Evolutionary conservation across 1,284 basidiomycete genomes (phyloP).

Genomic region (Malassezia pachydermatis): DNA sequence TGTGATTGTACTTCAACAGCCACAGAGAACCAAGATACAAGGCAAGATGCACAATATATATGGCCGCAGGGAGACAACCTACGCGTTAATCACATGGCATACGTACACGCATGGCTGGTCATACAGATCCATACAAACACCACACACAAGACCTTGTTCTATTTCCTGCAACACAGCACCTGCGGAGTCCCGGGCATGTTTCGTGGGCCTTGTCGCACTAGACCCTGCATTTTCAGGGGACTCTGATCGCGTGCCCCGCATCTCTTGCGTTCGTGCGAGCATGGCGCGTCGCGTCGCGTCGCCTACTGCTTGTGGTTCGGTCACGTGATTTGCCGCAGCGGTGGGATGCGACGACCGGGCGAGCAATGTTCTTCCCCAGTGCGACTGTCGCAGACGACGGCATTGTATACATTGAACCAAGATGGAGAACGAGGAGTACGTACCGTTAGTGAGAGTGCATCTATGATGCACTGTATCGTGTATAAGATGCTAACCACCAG

Average conservation of each 20-base stretch:
- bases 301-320: neutral
- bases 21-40: slow-evolving; percentile 38
- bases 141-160: slow-evolving; percentile 5
- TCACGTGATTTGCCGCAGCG: slow-evolving; percentile 16
- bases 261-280: no score
- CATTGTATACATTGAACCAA: slow-evolving; percentile 20
- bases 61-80: slow-evolving; percentile 40
- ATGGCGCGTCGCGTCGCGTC: neutral
- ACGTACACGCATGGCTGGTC: slow-evolving; percentile 16
- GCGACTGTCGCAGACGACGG: neutral
- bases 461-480: no score
- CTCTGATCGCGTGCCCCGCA: no score
- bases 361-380: neutral
- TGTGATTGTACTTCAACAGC: slow-evolving; percentile 22
- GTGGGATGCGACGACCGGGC: slow-evolving; percentile 1
- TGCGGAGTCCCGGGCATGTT: no score
- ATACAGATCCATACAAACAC: slow-evolving; percentile 16
- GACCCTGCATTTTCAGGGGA: no score
- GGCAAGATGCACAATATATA: slow-evolving; percentile 39
- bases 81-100: neutral
- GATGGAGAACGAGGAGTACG: slow-evolving; percentile 49
- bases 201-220: no score
- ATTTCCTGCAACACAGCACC: neutral
- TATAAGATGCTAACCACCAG: slow-evolving; percentile 17
- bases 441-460: slow-evolving; percentile 2